Evolutionary conservation across 257 asterid genomes (phyloP), one percentile per base, ranked within the genome.

Genomic region (Paraleonurus japonicus): DNA sequence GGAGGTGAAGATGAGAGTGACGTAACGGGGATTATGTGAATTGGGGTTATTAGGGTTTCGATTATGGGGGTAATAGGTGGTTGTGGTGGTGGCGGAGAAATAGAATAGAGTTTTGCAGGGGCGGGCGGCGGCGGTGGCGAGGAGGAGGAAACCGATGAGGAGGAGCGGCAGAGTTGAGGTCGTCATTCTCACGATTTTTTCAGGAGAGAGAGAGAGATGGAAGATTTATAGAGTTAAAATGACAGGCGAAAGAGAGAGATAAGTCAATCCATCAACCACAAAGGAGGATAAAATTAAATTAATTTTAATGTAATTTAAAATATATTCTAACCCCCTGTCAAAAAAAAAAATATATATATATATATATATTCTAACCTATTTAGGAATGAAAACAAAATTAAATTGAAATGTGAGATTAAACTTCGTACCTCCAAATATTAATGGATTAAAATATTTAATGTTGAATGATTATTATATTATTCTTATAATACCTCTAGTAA

Each of bases 61-160:
- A 24, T 60, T 16, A 13, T 28, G 67, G 45, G 72, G 83, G 78
- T 48, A 74, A 39, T 58, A 72, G 61, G 80, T 30, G 67, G 83
- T 41, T 43, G 84, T 73, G 65, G 82, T 65, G 77, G 85, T 66
- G 69, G 86, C 76, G 17, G 83, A 75, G 75, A 87, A 78, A 61
- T 82, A 85, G 81, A 87, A 87, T 28, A 87, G 74, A 32, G 90
- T 87, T 75, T 89, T 89, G 80, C 92, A 89, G 47, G 94, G 96
- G 22, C 92, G 83, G 27, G 84, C 86, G 45, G 79, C 16, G 81
- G 83, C 83, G 27, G 83, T 54, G 80, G 78, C 72, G 75, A 76
- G 73, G 15, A 81, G 69, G 59, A 71, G 23, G 81, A 79, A 20
- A 61, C 73, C 43, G 65, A 81, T 28, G 74, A 81, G 71, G 60